phyloP scores from a whole-genome alignment of 2,329 filamentous ascomycete genomes.

The Claviceps pazoutovae region DNA sequence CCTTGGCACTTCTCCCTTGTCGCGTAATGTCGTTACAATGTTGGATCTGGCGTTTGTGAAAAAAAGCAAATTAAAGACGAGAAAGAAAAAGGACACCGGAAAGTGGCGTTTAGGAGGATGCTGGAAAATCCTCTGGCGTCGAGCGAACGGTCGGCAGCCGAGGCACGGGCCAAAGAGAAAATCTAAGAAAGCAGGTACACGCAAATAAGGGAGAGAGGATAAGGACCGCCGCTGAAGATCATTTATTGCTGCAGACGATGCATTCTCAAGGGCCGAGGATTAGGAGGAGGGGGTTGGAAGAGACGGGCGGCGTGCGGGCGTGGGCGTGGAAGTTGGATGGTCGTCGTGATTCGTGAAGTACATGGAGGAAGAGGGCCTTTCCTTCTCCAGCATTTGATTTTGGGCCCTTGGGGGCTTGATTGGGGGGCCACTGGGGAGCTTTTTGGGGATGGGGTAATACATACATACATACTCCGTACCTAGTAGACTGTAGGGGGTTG shows the following conservation, averaged over 20 bases:
- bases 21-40: background rate
- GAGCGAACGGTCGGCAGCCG: background rate
- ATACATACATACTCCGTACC: too few relatives aligned
- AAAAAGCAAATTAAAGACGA: background rate
- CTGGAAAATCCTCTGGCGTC: background rate
- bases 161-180: background rate
- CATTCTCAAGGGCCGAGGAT: background rate
- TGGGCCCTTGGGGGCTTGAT: too few relatives aligned
- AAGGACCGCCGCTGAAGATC: background rate
- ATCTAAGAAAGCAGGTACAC: background rate
- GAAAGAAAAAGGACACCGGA: background rate
- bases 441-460: too few relatives aligned
- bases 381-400: too few relatives aligned
- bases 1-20: background rate
- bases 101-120: too few relatives aligned
- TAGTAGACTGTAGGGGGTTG: too few relatives aligned
- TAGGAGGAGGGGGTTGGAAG: background rate
- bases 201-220: background rate
- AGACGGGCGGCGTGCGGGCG: background rate
- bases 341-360: too few relatives aligned
- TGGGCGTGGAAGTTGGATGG: background rate
- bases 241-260: background rate
- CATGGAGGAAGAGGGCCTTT: too few relatives aligned
- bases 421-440: too few relatives aligned
- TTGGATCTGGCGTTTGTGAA: too few relatives aligned